phyloP scores from a whole-genome alignment of 1,284 basidiomycete genomes.

The Papiliotrema fonsecae region DNA sequence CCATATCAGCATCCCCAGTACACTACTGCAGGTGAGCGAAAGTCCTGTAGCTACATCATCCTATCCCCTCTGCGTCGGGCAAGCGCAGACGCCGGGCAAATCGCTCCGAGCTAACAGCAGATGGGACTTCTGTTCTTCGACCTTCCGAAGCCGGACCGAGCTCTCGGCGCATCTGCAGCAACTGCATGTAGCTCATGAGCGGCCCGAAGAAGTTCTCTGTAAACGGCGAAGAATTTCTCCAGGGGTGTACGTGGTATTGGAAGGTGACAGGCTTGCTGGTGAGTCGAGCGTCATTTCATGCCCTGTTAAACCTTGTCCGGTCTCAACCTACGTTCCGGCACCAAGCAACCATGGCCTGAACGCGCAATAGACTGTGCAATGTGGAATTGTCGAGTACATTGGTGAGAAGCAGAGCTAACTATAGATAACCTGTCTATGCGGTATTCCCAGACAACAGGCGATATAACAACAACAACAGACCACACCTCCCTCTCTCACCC shows the following conservation, averaged over 20 bases:
- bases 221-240: neutral
- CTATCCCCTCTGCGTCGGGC: neutral
- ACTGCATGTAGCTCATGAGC: neutral
- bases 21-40: neutral
- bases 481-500: neutral
- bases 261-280: neutral
- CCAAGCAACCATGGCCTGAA: too few species aligned
- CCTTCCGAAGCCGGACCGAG: neutral
- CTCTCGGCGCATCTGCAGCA: neutral
- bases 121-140: neutral
- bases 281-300: too few species aligned
- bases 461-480: neutral
- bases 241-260: neutral
- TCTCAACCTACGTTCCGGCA: too few species aligned
- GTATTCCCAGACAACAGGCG: neutral
- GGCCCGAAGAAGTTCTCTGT: neutral
- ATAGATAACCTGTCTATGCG: neutral
- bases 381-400: neutral
- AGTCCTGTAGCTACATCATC: neutral
- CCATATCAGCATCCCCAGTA: neutral
- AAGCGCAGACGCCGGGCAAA: neutral
- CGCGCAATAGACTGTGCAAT: too few species aligned
- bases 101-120: neutral
- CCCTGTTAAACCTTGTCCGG: too few species aligned
- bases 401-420: neutral